Percentiles rank a stretch among this genome's conserved stretches.
Evolutionary conservation across 331 rosid species (phyloP).

Genomic region (Spiraea crenata): DNA sequence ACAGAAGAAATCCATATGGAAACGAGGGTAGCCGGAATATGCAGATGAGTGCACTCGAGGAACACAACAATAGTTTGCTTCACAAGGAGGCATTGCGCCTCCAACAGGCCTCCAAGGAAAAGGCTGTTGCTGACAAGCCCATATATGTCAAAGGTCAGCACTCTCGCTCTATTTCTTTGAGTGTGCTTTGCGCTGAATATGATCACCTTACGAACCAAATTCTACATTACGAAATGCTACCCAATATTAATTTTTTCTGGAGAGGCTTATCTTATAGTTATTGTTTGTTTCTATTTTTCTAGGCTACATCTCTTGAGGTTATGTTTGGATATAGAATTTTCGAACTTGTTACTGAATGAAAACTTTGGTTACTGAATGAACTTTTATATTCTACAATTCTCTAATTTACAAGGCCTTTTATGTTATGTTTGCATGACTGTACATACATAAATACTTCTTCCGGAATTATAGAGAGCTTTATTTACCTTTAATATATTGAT

Average conservation of each 20-base stretch:
- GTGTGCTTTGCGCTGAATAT: slow-evolving; percentile 10
- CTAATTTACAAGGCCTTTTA: background rate
- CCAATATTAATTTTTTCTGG: background rate
- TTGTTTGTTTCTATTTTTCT: background rate
- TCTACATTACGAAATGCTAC: background rate
- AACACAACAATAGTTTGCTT: slow-evolving; percentile 95
- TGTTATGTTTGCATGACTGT: background rate
- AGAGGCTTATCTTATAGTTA: background rate
- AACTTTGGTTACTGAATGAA: slow-evolving; percentile 4
- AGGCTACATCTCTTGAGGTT: background rate
- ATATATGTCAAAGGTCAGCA: slow-evolving; percentile 83
- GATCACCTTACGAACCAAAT: background rate
- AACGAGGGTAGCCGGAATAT: slow-evolving; percentile 99
- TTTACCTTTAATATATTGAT: slow-evolving; percentile 1
- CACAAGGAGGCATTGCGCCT: slow-evolving; percentile 99
- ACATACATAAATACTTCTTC: background rate
- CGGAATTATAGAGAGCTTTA: background rate
- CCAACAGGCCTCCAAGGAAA: slow-evolving; percentile 94
- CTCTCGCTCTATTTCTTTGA: slow-evolving; percentile 15
- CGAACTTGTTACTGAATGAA: slow-evolving; percentile 11
- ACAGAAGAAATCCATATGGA: slow-evolving; percentile 98
- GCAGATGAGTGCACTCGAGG: slow-evolving; percentile 99
- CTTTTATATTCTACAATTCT: slow-evolving; percentile 2
- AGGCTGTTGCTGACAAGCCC: slow-evolving; percentile 81
- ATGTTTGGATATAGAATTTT: slow-evolving; percentile 1